Conservation (phyloP, 164 flowering plant species). For the Platanus orientalis region DNA sequence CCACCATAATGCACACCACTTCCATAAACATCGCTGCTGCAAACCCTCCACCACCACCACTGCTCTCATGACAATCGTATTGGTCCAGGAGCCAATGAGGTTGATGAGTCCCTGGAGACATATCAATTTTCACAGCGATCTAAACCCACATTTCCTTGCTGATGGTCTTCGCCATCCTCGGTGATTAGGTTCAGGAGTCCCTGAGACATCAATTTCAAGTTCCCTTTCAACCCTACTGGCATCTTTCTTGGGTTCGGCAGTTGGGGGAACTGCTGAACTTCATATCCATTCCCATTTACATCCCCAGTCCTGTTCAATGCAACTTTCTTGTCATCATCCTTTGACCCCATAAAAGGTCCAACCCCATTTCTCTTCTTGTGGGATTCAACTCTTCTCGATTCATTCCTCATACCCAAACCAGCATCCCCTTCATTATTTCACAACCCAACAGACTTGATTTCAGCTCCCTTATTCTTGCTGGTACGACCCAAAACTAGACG, state of each 20-base stretch:
- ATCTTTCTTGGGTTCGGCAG: slow-evolving; percentile 35
- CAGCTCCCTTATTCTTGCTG: slow-evolving; percentile 29
- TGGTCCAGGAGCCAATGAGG: no score
- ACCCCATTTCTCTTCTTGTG: slow-evolving; percentile 31
- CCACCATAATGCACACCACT: no score
- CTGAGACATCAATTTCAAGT: slow-evolving; percentile 30
- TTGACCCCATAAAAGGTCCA: slow-evolving; percentile 26
- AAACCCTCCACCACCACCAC: no score
- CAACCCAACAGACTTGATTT: slow-evolving; percentile 44
- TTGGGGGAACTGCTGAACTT: slow-evolving; percentile 19
- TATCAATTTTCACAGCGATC: no score
- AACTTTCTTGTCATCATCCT: slow-evolving; percentile 29
- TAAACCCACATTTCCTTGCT: slow-evolving; percentile 49
- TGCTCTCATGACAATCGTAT: no score
- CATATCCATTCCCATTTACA: slow-evolving; percentile 20
- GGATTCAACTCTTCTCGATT: slow-evolving; percentile 26
- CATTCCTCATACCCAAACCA: slow-evolving; percentile 25
- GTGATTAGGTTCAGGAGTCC: slow-evolving; percentile 33
- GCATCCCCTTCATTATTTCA: slow-evolving; percentile 22
- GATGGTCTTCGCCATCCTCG: slow-evolving; percentile 30
- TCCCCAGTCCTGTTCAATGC: slow-evolving; percentile 21
- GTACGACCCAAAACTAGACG: slow-evolving; percentile 62
- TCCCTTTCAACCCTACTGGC: slow-evolving; percentile 28
- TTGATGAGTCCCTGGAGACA: no score
- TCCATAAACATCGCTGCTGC: no score